Evolutionary conservation across 345 rosid species (phyloP).

Genomic region (Euphorbia peplus): DNA sequence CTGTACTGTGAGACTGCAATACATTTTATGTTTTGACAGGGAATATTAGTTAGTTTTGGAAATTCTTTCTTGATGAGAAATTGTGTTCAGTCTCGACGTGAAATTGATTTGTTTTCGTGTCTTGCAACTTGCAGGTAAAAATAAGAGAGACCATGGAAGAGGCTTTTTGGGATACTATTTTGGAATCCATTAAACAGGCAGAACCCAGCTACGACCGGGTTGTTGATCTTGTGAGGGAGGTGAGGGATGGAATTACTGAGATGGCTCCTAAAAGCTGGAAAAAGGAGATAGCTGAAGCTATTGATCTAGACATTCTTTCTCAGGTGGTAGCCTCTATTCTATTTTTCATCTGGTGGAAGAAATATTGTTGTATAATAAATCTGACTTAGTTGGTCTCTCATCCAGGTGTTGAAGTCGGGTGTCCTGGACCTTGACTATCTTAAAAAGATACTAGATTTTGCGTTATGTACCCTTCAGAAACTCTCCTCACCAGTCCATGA

Average conservation of each 20-base stretch:
- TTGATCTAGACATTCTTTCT: slow-evolving; percentile 73
- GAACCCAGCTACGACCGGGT: slow-evolving; percentile 63
- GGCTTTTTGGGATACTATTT: slow-evolving; percentile 84
- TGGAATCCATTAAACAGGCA: slow-evolving; percentile 61
- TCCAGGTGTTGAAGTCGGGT: slow-evolving; percentile 69
- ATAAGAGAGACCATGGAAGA: slow-evolving; percentile 74
- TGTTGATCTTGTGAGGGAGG: slow-evolving; percentile 75
- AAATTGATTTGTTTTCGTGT: slow-evolving; percentile 8
- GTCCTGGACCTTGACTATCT: slow-evolving; percentile 68
- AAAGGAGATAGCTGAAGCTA: slow-evolving; percentile 57
- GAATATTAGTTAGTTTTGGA: background rate
- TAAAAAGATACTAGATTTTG: slow-evolving; percentile 70
- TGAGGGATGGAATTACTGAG: slow-evolving; percentile 79
- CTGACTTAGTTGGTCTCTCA: background rate
- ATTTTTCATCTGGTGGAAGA: background rate
- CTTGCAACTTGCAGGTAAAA: slow-evolving; percentile 44
- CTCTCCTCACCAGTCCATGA: slow-evolving; percentile 77
- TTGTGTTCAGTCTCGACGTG: background rate
- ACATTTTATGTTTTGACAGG: background rate
- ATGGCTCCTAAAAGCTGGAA: slow-evolving; percentile 87
- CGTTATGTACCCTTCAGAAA: slow-evolving; percentile 65
- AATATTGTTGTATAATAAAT: background rate
- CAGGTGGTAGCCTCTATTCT: slow-evolving; percentile 44
- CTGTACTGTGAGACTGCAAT: background rate
- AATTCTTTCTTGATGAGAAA: too few species aligned